A percentile compares a stretch with the other conserved stretches of the same genome.
Evolutionary conservation across 2,329 filamentous ascomycete genomes (phyloP).

Genomic region (Aspergillus tanneri): DNA sequence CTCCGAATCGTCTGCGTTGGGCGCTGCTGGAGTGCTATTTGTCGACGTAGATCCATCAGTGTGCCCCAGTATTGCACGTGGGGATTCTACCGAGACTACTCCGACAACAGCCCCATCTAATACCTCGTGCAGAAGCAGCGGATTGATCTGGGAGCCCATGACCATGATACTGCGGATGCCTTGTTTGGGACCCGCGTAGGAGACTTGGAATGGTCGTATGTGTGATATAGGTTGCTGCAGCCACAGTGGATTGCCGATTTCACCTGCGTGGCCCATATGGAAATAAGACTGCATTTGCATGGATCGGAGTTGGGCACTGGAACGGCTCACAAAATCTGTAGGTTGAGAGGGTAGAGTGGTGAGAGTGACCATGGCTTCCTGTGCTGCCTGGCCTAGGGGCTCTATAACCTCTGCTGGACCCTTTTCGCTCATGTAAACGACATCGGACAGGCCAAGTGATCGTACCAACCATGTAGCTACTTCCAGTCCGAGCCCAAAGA

Average conservation of each 20-base stretch:
- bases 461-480: conserved; percentile 49
- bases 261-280: conserved; percentile 43
- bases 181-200: conserved; percentile 46
- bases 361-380: conserved; percentile 36
- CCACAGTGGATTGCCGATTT: conserved; percentile 43
- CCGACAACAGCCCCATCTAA: conserved; percentile 57
- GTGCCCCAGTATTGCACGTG: conserved; percentile 29
- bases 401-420: conserved; percentile 46
- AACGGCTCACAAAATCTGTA: conserved; percentile 46
- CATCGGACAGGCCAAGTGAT: conserved; percentile 49
- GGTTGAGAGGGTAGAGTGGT: conserved; percentile 50
- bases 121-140: conserved; percentile 50
- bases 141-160: conserved; percentile 50
- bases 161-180: conserved; percentile 54
- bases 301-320: conserved; percentile 51
- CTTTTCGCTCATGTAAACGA: conserved; percentile 55
- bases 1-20: not conserved
- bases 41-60: conserved; percentile 1
- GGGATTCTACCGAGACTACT: conserved; percentile 50
- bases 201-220: conserved; percentile 50
- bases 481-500: conserved; percentile 53
- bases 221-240: conserved; percentile 46
- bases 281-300: conserved; percentile 65
- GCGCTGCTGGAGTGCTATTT: not conserved
- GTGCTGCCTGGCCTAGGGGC: conserved; percentile 42